Percentiles rank a stretch among this genome's conserved stretches.
Conservation (phyloP, 495 filamentous ascomycete genomes). For the Alectoria sarmentosa region DNA sequence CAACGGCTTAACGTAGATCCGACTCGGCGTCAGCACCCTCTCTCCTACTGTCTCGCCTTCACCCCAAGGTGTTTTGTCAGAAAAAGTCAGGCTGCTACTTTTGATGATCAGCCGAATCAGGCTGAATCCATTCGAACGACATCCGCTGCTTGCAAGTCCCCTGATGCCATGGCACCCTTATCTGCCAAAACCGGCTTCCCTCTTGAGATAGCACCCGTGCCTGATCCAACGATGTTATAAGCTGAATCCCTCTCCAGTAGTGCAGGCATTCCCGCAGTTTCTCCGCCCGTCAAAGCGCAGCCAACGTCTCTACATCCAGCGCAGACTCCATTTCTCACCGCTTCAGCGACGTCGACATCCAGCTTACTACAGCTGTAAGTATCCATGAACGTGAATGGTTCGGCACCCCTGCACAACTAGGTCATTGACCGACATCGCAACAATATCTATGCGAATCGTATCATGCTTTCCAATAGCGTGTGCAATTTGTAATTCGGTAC, state of each 20-base stretch:
- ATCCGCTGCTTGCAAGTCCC: conserved; percentile 74
- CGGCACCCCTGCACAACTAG: conserved; percentile 91
- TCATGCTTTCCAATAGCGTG: conserved; percentile 81
- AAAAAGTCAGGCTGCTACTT: conserved; percentile 58
- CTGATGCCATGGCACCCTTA: conserved; percentile 63
- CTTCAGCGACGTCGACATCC: conserved; percentile 63
- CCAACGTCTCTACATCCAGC: conserved; percentile 72
- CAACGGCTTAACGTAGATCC: conserved; percentile 71
- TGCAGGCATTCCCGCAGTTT: conserved; percentile 96
- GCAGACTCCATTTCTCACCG: conserved; percentile 82
- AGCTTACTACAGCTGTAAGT: conserved; percentile 89
- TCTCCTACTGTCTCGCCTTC: conserved; percentile 49
- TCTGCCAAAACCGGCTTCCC: conserved; percentile 62
- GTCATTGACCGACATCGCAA: conserved; percentile 99
- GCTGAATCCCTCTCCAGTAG: conserved; percentile 68
- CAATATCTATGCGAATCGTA: conserved; percentile 91
- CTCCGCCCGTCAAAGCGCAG: conserved; percentile 88
- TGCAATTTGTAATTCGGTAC: conserved; percentile 93
- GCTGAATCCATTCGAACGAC: conserved; percentile 94
- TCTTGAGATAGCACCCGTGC: conserved; percentile 72
- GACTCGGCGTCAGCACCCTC: conserved; percentile 69
- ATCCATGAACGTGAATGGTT: conserved; percentile 91
- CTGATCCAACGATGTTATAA: conserved; percentile 86
- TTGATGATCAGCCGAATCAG: conserved; percentile 83
- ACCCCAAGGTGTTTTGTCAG: conserved; percentile 62